Base-by-base conservation (phyloP, 345 rosid genomes). In the Sisymbrium irio region DNA sequence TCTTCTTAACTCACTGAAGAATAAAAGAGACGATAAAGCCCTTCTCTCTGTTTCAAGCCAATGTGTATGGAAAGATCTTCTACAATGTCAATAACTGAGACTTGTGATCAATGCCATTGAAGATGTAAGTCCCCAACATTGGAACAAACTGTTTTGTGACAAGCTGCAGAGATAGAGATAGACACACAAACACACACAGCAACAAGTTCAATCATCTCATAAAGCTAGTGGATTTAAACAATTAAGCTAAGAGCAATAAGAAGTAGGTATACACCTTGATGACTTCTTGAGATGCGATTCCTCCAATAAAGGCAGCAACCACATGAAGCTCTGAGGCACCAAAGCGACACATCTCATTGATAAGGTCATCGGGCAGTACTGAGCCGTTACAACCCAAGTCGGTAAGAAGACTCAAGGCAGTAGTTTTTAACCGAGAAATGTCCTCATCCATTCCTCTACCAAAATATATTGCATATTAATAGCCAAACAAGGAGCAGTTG, bases 241-340 rank as follows among this genome's bases (percentile, higher is more conserved):
- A 35, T 35, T 55, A 57, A 17, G 62, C 35, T 57, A 3, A 54
- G 44, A 57, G 62, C 11, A 32, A 42, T 5, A 67, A 47, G 35
- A 28, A 67, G 33, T 19, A 40, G 19, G 36, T 66, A 63, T 7
- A 7, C 41, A 94, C 98, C 99, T 92, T 92, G 73, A 95, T 95
- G 72, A 81, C 94, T 86, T 95, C 98, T 78, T 95, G 98, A 1
- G 99, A 88, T 4, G 98, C 91, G 28, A 92, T 80, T 78, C 99
- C 99, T 67, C 99, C 99, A 15, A 92, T 72, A 57, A 95, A 82
- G 20, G 99, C 97, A 73, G 97, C 90, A 28, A 95, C 97, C 0
- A 92, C 89, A 76, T 95, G 99, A 53, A 95, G 97, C 83, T 95
- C 97, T 3, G 99, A 85, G 77, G 96, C 97, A 61, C 98, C 99